phyloP scores from a whole-genome alignment of 2,329 filamentous ascomycete species.

The Metarhizium humberi region DNA sequence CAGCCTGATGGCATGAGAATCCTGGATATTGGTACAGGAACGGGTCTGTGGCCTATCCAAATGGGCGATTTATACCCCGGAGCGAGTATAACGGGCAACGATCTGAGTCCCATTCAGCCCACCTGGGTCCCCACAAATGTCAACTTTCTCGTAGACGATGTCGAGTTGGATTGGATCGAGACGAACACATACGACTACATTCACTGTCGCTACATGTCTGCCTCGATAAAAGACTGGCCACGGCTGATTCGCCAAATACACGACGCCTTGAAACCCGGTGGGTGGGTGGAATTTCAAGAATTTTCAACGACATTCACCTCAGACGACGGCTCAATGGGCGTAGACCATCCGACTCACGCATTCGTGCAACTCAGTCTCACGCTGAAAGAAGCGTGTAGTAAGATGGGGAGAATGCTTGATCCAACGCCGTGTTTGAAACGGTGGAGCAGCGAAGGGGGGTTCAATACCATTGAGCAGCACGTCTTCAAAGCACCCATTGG shows the following conservation, averaged over 20 bases:
- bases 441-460: slow-evolving; percentile 26
- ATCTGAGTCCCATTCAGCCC: slow-evolving; percentile 34
- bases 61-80: slow-evolving; percentile 26
- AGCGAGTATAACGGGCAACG: slow-evolving; percentile 27
- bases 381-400: slow-evolving; percentile 15
- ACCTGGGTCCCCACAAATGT: slow-evolving; percentile 46
- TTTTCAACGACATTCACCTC: slow-evolving; percentile 25
- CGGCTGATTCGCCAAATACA: slow-evolving; percentile 15
- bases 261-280: slow-evolving; percentile 33
- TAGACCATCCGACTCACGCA: slow-evolving; percentile 18
- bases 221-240: slow-evolving; percentile 22
- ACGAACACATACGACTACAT: slow-evolving; percentile 21
- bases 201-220: slow-evolving; percentile 25
- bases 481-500: slow-evolving; percentile 26
- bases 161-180: slow-evolving; percentile 43
- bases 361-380: slow-evolving; percentile 20
- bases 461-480: slow-evolving; percentile 21
- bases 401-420: slow-evolving; percentile 20
- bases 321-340: slow-evolving; percentile 27
- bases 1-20: slow-evolving; percentile 27
- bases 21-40: slow-evolving; percentile 36
- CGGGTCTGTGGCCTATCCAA: slow-evolving; percentile 38
- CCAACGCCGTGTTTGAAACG: slow-evolving; percentile 17
- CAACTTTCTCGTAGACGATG: slow-evolving; percentile 49
- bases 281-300: slow-evolving; percentile 38